These are phyloP conservation scores for Camellia lanceoleosa DNA, from an alignment of 148 eudicot genomes.

Conservation along the genomic window DNA sequence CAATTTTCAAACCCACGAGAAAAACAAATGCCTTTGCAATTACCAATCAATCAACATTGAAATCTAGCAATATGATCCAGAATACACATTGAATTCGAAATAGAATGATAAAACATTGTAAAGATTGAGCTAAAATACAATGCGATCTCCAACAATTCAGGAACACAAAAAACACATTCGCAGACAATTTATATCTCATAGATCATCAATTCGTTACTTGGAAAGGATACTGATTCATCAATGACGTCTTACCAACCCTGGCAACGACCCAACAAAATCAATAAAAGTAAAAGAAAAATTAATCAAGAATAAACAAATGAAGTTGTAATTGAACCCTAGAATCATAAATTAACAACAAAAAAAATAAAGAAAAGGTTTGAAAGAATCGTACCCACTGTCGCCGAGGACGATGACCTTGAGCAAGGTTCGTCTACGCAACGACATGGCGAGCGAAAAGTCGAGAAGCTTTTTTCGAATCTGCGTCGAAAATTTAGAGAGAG, in stretches of 20 bases:
- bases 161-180: not conserved
- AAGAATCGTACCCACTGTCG: slow-evolving; percentile 51
- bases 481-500: not conserved
- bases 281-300: not conserved
- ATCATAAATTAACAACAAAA: not conserved
- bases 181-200: not conserved
- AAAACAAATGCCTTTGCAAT: not conserved
- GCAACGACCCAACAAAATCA: slow-evolving; percentile 14
- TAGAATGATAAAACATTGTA: not conserved
- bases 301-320: not conserved
- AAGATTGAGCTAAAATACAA: not conserved
- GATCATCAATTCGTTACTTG: not conserved
- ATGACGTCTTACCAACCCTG: slow-evolving; percentile 78
- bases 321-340: slow-evolving; percentile 1
- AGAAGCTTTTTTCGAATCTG: not conserved
- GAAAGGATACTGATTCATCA: slow-evolving; percentile 84
- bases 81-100: not conserved
- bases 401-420: slow-evolving; percentile 75
- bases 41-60: not conserved
- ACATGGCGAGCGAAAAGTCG: slow-evolving; percentile 29
- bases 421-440: slow-evolving; percentile 58
- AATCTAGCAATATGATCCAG: not conserved
- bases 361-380: not conserved
- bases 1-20: not conserved
- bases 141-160: slow-evolving; percentile 2